phyloP scores from a whole-genome alignment of 1,284 basidiomycete genomes.

The Sporisorium iseilematis-ciliati region DNA sequence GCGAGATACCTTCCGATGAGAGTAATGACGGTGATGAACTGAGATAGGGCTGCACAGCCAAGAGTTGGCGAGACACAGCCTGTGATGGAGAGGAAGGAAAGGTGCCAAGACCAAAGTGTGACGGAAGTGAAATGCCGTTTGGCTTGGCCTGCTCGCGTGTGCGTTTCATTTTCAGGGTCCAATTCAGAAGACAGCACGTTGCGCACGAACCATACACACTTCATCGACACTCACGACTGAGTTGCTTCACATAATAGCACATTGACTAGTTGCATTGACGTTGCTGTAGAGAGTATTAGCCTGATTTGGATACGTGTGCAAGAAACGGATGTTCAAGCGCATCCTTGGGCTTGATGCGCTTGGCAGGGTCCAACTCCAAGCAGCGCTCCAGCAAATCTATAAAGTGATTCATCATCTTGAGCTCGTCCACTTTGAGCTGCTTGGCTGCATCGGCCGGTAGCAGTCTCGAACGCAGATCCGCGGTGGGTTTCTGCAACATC shows the following conservation, averaged over 20 bases:
- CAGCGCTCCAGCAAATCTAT: slow-evolving; percentile 93
- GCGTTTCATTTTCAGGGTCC: slow-evolving; percentile 10
- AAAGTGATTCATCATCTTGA: slow-evolving; percentile 83
- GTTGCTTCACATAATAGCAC: too few species aligned
- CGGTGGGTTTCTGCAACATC: slow-evolving; percentile 83
- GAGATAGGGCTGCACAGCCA: background rate
- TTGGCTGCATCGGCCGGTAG: slow-evolving; percentile 79
- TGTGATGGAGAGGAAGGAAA: background rate
- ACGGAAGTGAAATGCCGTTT: background rate
- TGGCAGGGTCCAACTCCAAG: slow-evolving; percentile 86
- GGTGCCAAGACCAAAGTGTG: slow-evolving; percentile 9
- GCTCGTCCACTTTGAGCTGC: slow-evolving; percentile 88
- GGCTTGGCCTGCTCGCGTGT: slow-evolving; percentile 9
- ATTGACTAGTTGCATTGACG: too few species aligned
- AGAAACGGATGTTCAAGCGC: slow-evolving; percentile 87
- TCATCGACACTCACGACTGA: too few species aligned
- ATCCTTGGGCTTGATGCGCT: slow-evolving; percentile 87
- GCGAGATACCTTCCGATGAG: background rate
- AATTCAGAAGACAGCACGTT: background rate
- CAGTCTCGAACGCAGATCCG: slow-evolving; percentile 84
- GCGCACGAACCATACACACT: background rate
- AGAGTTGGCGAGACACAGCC: slow-evolving; percentile 4
- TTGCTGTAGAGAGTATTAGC: background rate
- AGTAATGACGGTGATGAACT: background rate
- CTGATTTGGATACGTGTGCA: slow-evolving; percentile 11